A percentile compares a stretch with the other conserved stretches of the same genome.
Evolutionary conservation across 2,329 filamentous ascomycete species (phyloP).

Genomic region (Cercospora janseana): DNA sequence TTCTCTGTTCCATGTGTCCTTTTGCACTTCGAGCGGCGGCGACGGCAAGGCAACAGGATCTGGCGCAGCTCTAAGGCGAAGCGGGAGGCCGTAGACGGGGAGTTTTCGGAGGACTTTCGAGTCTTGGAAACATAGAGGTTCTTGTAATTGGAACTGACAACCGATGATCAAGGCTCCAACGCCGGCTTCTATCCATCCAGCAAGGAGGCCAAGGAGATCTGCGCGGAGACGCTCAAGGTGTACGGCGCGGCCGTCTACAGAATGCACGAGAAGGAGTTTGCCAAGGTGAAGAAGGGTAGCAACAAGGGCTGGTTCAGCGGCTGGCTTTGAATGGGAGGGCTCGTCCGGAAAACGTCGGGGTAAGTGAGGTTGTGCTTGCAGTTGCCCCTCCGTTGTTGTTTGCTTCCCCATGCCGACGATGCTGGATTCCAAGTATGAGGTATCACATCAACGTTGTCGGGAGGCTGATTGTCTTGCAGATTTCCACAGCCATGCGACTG

Average conservation of each 20-base stretch:
- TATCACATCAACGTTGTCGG: background rate
- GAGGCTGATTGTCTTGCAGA: background rate
- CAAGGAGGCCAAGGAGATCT: conserved; percentile 1
- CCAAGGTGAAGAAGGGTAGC: background rate
- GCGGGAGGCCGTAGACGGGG: background rate
- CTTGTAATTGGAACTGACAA: too few species aligned
- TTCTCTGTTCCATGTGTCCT: background rate
- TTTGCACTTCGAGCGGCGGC: background rate
- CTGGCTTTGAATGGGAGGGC: background rate
- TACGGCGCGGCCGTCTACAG: conserved; percentile 10
- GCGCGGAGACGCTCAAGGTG: conserved; percentile 5
- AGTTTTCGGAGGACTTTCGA: too few species aligned
- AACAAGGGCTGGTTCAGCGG: conserved; percentile 9
- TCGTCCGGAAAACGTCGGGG: background rate
- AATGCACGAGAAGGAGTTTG: conserved; percentile 5
- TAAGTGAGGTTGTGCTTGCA: too few species aligned
- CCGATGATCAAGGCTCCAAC: conserved; percentile 6
- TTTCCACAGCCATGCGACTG: background rate
- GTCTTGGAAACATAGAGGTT: too few species aligned
- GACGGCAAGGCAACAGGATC: background rate
- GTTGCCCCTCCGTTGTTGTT: background rate
- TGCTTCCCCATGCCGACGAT: background rate
- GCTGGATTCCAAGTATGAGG: too few species aligned
- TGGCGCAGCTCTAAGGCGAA: background rate
- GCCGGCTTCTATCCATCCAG: background rate